A percentile compares a stretch with the other conserved stretches of the same genome.
Evolutionary conservation across 345 rosid genomes (phyloP).

Genomic region (Pelargonium nanum): DNA sequence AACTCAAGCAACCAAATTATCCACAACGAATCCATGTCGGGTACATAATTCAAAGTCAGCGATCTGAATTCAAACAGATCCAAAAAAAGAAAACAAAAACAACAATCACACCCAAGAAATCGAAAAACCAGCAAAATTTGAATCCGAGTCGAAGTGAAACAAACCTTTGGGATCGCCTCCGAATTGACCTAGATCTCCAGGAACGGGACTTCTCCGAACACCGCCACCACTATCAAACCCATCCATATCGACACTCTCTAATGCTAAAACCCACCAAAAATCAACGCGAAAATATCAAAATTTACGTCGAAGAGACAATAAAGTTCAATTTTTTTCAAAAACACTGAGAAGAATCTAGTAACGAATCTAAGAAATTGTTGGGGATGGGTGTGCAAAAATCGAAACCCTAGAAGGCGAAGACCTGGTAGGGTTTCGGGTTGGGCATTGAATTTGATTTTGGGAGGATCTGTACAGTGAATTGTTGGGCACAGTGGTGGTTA

Average conservation of each 20-base stretch:
- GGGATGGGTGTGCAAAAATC: neutral
- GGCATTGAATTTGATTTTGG: neutral
- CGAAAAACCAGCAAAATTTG: neutral
- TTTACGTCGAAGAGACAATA: neutral
- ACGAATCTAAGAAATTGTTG: neutral
- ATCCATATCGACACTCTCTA: neutral
- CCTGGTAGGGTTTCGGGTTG: neutral
- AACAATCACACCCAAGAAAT: slow-evolving; percentile 63
- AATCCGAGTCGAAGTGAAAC: neutral
- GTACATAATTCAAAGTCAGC: no score
- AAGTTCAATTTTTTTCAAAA: neutral
- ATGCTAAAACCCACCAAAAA: neutral
- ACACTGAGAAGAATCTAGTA: neutral
- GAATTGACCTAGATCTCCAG: neutral
- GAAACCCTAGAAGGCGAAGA: neutral
- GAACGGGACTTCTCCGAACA: neutral
- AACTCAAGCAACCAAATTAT: no score
- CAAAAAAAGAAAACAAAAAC: neutral
- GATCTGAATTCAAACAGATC: slow-evolving; percentile 25
- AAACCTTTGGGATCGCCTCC: neutral
- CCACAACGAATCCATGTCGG: no score
- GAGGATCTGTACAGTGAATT: neutral
- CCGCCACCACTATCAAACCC: neutral
- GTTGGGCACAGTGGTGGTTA: neutral
- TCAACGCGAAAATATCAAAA: no score